Conservation (phyloP, 805 yeast species). For the Wickerhamiella brachini region DNA sequence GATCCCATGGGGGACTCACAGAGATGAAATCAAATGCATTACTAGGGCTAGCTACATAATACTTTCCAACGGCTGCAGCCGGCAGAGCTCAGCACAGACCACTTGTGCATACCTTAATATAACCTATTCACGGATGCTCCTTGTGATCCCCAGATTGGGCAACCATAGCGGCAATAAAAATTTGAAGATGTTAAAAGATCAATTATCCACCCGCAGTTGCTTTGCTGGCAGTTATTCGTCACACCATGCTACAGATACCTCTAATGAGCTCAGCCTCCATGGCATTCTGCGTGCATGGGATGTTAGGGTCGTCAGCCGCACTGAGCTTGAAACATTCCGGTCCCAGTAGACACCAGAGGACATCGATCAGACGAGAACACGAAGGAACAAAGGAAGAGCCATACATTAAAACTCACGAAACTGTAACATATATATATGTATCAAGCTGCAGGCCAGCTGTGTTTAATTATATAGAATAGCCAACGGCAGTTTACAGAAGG, state of each 20-base stretch:
- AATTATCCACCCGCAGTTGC: neutral
- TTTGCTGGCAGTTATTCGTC: too few relatives aligned
- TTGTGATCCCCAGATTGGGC: too few relatives aligned
- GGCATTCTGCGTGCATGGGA: neutral
- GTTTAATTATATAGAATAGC: too few relatives aligned
- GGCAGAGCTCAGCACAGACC: neutral
- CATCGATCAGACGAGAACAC: too few relatives aligned
- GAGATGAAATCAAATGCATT: neutral
- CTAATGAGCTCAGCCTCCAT: neutral
- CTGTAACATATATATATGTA: too few relatives aligned
- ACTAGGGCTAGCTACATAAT: neutral
- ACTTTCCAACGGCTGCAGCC: neutral
- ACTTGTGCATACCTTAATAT: too few relatives aligned
- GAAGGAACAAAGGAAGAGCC: neutral
- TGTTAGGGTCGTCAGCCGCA: neutral
- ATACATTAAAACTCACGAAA: too few relatives aligned
- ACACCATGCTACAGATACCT: neutral
- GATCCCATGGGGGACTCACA: neutral
- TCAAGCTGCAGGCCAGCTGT: neutral
- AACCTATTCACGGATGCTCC: too few relatives aligned
- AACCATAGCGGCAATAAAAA: too few relatives aligned
- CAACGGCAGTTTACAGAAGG: conserved; percentile 5
- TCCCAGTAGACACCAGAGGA: too few relatives aligned
- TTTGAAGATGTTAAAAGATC: too few relatives aligned
- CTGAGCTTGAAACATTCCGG: neutral